Evolutionary conservation across 164 flowering plant species (phyloP).

Genomic region (Platanus orientalis): DNA sequence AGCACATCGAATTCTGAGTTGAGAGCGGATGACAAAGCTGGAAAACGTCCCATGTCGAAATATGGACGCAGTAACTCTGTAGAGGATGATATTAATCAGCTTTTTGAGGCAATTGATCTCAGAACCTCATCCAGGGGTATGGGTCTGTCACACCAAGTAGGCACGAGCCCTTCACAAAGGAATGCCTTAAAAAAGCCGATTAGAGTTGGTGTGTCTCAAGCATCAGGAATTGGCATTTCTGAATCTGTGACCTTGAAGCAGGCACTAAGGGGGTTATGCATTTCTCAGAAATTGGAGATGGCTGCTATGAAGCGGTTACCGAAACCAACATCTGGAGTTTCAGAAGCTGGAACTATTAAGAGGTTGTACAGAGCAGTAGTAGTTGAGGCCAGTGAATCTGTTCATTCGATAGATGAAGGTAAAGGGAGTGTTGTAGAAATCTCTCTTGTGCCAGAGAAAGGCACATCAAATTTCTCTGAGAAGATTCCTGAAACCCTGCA

Average conservation of each 20-base stretch:
- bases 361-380: constrained; percentile 56
- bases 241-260: constrained; percentile 76
- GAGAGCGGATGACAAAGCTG: constrained; percentile 19
- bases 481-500: constrained; percentile 24
- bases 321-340: constrained; percentile 38
- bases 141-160: constrained; percentile 21
- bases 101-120: constrained; percentile 51
- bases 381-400: constrained; percentile 45
- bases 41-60: constrained; percentile 15
- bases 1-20: constrained; percentile 14
- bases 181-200: constrained; percentile 69
- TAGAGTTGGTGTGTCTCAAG: constrained; percentile 43
- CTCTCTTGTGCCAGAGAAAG: constrained; percentile 53
- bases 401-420: constrained; percentile 32
- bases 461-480: constrained; percentile 19
- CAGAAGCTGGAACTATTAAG: constrained; percentile 60
- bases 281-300: constrained; percentile 93
- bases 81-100: constrained; percentile 61
- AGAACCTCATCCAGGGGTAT: constrained; percentile 29
- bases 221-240: constrained; percentile 68
- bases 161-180: constrained; percentile 31
- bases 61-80: constrained; percentile 34
- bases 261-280: constrained; percentile 80
- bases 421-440: constrained; percentile 52
- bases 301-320: constrained; percentile 74